Percentiles rank a stretch among this genome's conserved stretches.
Evolutionary conservation across 1,284 basidiomycete species (phyloP).

Genomic region (Mrakiaceae sp.): DNA sequence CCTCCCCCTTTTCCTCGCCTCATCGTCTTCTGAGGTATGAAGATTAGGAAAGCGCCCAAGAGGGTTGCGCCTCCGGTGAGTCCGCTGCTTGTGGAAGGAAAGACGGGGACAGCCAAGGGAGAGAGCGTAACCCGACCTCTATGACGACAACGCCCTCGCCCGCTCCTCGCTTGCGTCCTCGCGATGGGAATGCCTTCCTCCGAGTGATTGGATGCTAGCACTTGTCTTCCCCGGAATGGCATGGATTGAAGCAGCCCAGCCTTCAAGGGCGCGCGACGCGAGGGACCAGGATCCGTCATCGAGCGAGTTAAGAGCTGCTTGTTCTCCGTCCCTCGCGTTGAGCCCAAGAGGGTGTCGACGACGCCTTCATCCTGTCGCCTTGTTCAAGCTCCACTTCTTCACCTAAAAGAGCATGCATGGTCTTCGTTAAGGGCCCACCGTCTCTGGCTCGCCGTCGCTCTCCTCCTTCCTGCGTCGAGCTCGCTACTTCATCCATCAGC

Average conservation of each 20-base stretch:
- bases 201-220: not conserved
- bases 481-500: not conserved
- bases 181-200: not conserved
- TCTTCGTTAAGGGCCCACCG: too few species aligned
- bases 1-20: not conserved
- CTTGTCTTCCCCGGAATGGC: too few species aligned
- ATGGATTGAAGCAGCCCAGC: too few species aligned
- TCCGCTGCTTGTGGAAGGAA: not conserved
- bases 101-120: not conserved
- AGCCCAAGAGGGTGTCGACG: too few species aligned
- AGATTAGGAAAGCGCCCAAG: slow-evolving; percentile 12
- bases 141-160: too few species aligned
- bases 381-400: too few species aligned
- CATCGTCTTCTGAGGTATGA: not conserved
- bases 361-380: too few species aligned
- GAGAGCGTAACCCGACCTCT: not conserved
- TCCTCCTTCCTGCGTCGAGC: not conserved
- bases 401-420: too few species aligned
- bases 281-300: too few species aligned
- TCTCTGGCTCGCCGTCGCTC: not conserved
- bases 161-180: not conserved
- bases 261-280: too few species aligned
- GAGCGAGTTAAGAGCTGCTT: too few species aligned
- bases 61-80: slow-evolving; percentile 10
- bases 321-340: too few species aligned